phyloP scores from a whole-genome alignment of 148 eudicot species.

The Hydrangea macrophylla region DNA sequence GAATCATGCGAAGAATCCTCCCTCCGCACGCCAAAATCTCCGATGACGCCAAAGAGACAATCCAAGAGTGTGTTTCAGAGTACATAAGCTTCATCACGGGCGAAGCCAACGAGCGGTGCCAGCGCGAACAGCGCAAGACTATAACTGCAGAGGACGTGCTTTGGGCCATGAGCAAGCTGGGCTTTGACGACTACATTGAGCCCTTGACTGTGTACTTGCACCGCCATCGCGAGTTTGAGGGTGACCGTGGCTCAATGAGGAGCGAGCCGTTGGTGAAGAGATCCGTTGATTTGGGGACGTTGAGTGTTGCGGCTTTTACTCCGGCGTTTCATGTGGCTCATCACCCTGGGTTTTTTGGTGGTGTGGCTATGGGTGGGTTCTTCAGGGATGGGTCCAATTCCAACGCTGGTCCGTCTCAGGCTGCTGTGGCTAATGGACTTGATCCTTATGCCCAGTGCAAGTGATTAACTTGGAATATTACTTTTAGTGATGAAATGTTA shows the following conservation, averaged over 20 bases:
- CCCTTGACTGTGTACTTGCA: constrained; percentile 80
- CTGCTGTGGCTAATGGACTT: constrained; percentile 17
- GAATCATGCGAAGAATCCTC: constrained; percentile 89
- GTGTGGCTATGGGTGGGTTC: constrained; percentile 29
- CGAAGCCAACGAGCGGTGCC: constrained; percentile 92
- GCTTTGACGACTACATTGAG: constrained; percentile 93
- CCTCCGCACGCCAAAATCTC: constrained; percentile 93
- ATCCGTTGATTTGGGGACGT: constrained; percentile 25
- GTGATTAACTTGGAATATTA: no score
- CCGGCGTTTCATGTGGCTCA: constrained; percentile 49
- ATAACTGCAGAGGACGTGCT: constrained; percentile 90
- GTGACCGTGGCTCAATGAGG: constrained; percentile 71
- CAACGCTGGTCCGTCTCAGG: constrained; percentile 31
- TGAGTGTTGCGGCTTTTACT: constrained; percentile 20
- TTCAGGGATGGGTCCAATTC: constrained; percentile 26
- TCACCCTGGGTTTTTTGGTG: constrained; percentile 41
- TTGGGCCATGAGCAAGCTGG: constrained; percentile 97
- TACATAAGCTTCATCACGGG: constrained; percentile 94
- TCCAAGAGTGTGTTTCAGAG: constrained; percentile 95
- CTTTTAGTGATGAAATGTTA: no score
- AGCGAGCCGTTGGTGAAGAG: constrained; percentile 52
- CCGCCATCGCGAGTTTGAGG: constrained; percentile 73
- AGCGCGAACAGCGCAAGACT: constrained; percentile 93
- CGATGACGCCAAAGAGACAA: constrained; percentile 87
- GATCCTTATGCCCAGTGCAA: constrained; percentile 32